A percentile compares a stretch with the other conserved stretches of the same genome.
These are phyloP conservation scores for Tephrocybe sp. DNA, from an alignment of 768 basidiomycete species.

Conservation along the genomic window DNA sequence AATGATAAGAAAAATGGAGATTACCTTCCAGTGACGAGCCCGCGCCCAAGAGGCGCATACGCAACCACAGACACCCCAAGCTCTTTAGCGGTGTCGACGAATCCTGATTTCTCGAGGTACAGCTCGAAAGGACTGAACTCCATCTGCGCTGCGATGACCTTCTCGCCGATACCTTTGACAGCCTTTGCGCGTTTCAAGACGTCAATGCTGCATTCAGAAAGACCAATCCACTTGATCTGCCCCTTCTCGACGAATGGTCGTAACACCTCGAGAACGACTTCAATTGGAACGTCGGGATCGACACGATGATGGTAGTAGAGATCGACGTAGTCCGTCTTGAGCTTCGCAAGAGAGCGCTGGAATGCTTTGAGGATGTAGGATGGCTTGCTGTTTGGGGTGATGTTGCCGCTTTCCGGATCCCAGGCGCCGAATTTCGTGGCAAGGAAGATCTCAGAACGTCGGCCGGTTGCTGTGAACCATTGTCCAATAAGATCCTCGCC, in stretches of 20 bases:
- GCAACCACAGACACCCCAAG: constrained; percentile 46
- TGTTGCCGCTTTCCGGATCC: constrained; percentile 21
- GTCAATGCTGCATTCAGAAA: constrained; percentile 45
- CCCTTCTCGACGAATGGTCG: constrained; percentile 10
- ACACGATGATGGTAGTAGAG: constrained; percentile 50
- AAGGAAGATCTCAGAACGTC: too few relatives aligned
- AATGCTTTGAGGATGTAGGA: constrained; percentile 34
- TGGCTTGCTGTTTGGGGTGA: too few relatives aligned
- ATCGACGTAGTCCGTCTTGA: constrained; percentile 43
- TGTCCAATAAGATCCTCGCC: constrained; percentile 3
- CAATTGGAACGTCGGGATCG: too few relatives aligned
- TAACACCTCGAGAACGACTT: constrained; percentile 26
- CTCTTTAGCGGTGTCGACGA: constrained; percentile 40
- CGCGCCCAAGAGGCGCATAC: constrained; percentile 49
- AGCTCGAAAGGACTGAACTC: constrained; percentile 45
- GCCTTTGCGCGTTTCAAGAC: too few relatives aligned
- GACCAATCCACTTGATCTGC: constrained; percentile 43
- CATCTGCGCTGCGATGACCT: constrained; percentile 39
- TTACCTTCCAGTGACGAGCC: constrained; percentile 45
- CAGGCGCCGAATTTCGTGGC: constrained; percentile 45
- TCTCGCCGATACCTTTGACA: too few relatives aligned
- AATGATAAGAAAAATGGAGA: constrained; percentile 21
- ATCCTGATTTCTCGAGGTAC: constrained; percentile 38
- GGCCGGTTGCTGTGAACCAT: constrained; percentile 52
- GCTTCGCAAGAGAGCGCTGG: constrained; percentile 37